Evolutionary conservation across 495 filamentous ascomycete genomes (phyloP), one percentile per base, ranked within the genome.

Genomic region (Penicillium flavigenum): DNA sequence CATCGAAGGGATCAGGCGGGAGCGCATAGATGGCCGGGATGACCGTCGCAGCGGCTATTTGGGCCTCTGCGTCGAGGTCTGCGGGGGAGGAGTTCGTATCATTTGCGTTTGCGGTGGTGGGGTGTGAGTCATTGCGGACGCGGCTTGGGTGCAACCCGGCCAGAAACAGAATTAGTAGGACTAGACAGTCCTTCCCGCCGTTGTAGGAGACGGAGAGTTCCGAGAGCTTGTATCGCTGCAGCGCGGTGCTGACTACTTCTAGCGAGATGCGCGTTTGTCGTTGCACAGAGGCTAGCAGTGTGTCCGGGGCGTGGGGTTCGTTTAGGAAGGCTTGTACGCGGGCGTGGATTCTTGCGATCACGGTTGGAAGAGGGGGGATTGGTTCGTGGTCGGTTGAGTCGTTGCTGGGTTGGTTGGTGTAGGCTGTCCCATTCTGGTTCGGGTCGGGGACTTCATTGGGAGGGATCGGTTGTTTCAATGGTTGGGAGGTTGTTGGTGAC

Each of bases 101-200:
- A 10, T 41, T 45, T 39, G 36, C n/a, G 7, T 9, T 39, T 39
- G 7, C 36, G 1, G 36, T 9, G 36, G 36, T 7, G 20, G 38
- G 27, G 12, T 61, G 53, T 2, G 47, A 12, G 17, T 59, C 55
- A 11, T 31, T 52, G 44, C 46, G 61, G 22, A 29, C 16, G 29
- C 29, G 44, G 2, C 63, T 61, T 17, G 64, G 65, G 57, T 69
- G 66, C 26, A 96, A 79, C 55, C 84, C 83, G 59, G 86, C 84
- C 63, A 98, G 85, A 72, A 93, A 90, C 56, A 97, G 79, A 62
- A 98, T 77, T n/a, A 98, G 80, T 10, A 97, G 85, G 54, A 96
- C 90, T 24, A 97, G 86, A 66, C 94, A 98, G 83, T 98, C 94
- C 72, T 98, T 98, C 44, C 94, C 94, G 74, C 94, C 94, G 63